These are phyloP conservation scores for Paramecium sonneborni DNA, from an alignment of 73 alveolate species.

Conservation along the genomic window DNA sequence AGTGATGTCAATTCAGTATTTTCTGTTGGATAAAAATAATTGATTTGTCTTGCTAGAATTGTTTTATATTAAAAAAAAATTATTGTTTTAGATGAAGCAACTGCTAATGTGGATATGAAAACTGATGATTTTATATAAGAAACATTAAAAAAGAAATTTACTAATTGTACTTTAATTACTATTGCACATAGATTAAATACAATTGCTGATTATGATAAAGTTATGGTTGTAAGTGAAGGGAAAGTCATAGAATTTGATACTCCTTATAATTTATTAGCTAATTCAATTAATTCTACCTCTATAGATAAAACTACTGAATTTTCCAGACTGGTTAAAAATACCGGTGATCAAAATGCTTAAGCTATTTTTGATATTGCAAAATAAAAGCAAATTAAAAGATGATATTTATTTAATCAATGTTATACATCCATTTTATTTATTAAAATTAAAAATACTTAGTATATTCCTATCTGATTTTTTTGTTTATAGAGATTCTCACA, in stretches of 20 bases:
- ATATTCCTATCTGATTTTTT: too few relatives aligned
- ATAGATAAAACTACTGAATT: constrained; percentile 54
- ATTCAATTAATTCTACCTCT: not conserved
- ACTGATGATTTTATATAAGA: constrained; percentile 77
- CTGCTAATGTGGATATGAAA: constrained; percentile 77
- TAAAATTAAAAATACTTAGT: too few relatives aligned
- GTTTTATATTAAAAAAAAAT: constrained; percentile 75
- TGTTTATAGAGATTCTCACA: too few relatives aligned
- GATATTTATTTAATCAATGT: too few relatives aligned
- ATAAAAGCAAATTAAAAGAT: not conserved
- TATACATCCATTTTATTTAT: too few relatives aligned
- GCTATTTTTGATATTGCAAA: constrained; percentile 54
- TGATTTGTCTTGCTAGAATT: constrained; percentile 80
- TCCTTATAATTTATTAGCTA: not conserved
- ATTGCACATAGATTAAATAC: constrained; percentile 78
- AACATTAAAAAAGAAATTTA: constrained; percentile 70
- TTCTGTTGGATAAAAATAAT: constrained; percentile 78
- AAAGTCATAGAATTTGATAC: constrained; percentile 48
- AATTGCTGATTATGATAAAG: constrained; percentile 65
- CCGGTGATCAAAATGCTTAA: constrained; percentile 53
- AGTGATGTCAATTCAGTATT: constrained; percentile 63
- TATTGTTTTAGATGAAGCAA: constrained; percentile 80
- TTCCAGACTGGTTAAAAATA: constrained; percentile 37
- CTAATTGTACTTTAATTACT: constrained; percentile 75
- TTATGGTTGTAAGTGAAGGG: constrained; percentile 59